A percentile compares a stretch with the other conserved stretches of the same genome.
Evolutionary conservation across 2,329 filamentous ascomycete genomes (phyloP).

Genomic region (Calonectria pteridis): DNA sequence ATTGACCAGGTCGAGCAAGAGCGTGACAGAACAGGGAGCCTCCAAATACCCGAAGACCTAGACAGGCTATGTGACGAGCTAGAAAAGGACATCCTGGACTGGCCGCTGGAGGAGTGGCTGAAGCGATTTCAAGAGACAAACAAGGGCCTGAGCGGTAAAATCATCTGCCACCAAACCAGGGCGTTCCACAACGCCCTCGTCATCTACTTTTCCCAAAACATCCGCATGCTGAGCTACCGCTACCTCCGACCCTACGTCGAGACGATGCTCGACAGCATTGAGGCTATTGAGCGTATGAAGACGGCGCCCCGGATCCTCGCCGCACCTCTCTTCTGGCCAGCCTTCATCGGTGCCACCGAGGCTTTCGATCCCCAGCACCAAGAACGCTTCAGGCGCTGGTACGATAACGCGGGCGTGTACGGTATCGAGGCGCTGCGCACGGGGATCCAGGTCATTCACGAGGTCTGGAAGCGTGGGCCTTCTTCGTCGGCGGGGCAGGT

Average conservation of each 20-base stretch:
- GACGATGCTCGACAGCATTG: constrained; percentile 33
- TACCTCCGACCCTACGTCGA: constrained; percentile 36
- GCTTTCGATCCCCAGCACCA: constrained; percentile 36
- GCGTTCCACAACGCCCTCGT: constrained; percentile 44
- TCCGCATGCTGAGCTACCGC: constrained; percentile 29
- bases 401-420: constrained; percentile 32
- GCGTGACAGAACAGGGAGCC: neutral
- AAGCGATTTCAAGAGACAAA: constrained; percentile 13
- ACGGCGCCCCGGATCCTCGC: constrained; percentile 32
- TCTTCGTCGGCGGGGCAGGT: neutral
- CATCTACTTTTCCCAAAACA: constrained; percentile 42
- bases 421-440: constrained; percentile 41
- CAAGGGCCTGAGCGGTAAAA: constrained; percentile 18
- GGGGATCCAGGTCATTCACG: constrained; percentile 34
- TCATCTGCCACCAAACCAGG: constrained; percentile 28
- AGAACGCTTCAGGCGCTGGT: constrained; percentile 37
- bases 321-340: constrained; percentile 41
- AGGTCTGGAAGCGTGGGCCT: constrained; percentile 36
- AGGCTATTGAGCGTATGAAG: constrained; percentile 40
- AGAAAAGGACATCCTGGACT: constrained; percentile 27
- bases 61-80: constrained; percentile 18
- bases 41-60: neutral
- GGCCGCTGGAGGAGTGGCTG: constrained; percentile 15
- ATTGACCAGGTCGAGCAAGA: constrained; percentile 23
- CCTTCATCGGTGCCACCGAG: constrained; percentile 39